A percentile compares a stretch with the other conserved stretches of the same genome.
Evolutionary conservation across 192 early-diverging fungal genomes (phyloP).

Genomic region (Entomortierella chlamydospora): DNA sequence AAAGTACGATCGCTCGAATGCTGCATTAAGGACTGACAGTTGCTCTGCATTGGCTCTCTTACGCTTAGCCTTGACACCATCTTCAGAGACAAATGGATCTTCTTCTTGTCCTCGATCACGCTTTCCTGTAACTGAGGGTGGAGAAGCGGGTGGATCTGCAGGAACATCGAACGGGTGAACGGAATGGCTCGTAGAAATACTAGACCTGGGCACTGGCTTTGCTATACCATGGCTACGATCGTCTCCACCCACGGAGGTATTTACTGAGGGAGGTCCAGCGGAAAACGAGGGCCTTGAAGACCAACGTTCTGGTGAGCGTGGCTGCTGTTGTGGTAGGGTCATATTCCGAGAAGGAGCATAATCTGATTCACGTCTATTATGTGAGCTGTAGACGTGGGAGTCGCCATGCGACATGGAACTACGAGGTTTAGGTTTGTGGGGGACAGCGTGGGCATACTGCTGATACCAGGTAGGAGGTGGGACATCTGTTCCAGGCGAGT

Average conservation of each 20-base stretch:
- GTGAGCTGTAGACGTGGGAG: not conserved
- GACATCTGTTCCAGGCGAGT: slow-evolving; percentile 15
- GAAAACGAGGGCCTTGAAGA: slow-evolving; percentile 6
- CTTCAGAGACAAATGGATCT: slow-evolving; percentile 32
- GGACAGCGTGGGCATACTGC: slow-evolving; percentile 37
- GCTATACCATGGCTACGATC: not conserved
- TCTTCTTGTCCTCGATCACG: slow-evolving; percentile 33
- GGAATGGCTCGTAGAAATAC: slow-evolving; percentile 15
- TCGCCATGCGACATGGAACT: slow-evolving; percentile 19
- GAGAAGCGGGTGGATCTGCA: not conserved
- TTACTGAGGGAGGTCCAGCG: not conserved
- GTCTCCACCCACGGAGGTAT: not conserved
- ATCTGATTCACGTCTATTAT: slow-evolving; percentile 14
- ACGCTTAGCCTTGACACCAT: slow-evolving; percentile 75
- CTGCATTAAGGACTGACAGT: slow-evolving; percentile 77
- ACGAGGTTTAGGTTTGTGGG: slow-evolving; percentile 12
- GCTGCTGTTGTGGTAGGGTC: not conserved
- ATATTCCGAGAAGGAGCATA: slow-evolving; percentile 1
- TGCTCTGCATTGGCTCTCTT: slow-evolving; percentile 85
- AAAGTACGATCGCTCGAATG: slow-evolving; percentile 83
- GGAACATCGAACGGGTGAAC: slow-evolving; percentile 44
- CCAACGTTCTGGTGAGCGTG: slow-evolving; percentile 7
- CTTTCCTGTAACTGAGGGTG: not conserved
- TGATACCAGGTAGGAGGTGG: slow-evolving; percentile 50
- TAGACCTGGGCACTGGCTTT: slow-evolving; percentile 2